Base-by-base conservation (phyloP, 495 filamentous ascomycete genomes). In the Collariella sp. region DNA sequence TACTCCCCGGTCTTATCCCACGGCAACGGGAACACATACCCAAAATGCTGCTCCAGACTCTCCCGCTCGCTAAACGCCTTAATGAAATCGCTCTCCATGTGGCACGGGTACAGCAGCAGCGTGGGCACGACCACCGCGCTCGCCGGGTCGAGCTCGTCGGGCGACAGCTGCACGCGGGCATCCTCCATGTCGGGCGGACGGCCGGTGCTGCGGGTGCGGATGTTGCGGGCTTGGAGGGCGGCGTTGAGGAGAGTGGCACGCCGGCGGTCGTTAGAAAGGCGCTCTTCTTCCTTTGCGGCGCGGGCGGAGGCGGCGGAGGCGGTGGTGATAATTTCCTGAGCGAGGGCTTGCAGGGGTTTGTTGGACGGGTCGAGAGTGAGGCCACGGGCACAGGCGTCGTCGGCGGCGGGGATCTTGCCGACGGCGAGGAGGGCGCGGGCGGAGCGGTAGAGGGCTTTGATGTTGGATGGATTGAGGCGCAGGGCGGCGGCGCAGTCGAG, bases 371-470 rank as follows among this genome's bases (percentile, higher is more conserved):
- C 86, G n/a, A 93, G 62, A 0, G 69, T 68, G 1, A 96, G 72
- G 0, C 91, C 91, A 5, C 82, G 77, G 5, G 75, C 65, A 53
- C 83, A 87, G 3, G 85, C 81, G 64, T 95, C 88, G 56, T 82
- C 76, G 5, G 93, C 89, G 65, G 93, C 88, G 11, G 68, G 62
- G 47, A 93, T 67, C 62, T 83, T 84, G 57, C 83, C 81, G 7
- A 96, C 76, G 7, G 83, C 81, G 18, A 89, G 72, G 54, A 93
- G 77, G 6, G 93, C 91, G 57, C 76, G 73, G 0, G 85, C 79
- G 24, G 85, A 87, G 50, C 93, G 85, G 67, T 96, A 97, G 65
- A 81, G 87, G 5, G 91, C 89, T 70, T 98, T 98, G 62, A 91
- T 64, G 65, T 93, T 94, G 46, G 57, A 67, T 6, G 82, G 76